A percentile compares a stretch with the other conserved stretches of the same genome.
These are phyloP conservation scores for Ramaria sp. DNA, from an alignment of 768 basidiomycete genomes.

Conservation along the genomic window DNA sequence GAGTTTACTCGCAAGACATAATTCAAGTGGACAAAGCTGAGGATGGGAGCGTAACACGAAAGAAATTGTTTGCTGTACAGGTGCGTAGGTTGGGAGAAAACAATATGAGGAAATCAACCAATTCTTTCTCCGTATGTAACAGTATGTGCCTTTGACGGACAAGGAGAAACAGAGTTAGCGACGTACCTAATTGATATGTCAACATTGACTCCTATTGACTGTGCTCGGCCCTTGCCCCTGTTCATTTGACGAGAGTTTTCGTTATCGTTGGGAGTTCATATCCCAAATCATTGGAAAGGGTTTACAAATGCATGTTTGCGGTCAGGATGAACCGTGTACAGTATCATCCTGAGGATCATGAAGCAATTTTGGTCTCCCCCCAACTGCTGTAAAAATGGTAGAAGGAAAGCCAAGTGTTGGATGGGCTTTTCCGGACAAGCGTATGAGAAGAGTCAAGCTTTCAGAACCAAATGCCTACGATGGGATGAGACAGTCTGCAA, in stretches of 20 bases:
- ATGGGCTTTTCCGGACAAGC: neutral
- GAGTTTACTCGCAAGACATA: constrained; percentile 45
- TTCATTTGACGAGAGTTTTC: neutral
- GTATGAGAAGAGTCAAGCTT: neutral
- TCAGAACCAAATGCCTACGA: neutral
- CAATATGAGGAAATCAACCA: neutral
- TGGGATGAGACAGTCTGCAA: neutral
- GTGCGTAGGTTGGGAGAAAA: constrained; percentile 34
- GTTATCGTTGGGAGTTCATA: neutral
- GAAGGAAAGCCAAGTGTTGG: neutral
- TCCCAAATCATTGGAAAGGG: too few relatives aligned
- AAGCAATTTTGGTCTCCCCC: neutral
- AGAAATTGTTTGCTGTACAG: constrained; percentile 68
- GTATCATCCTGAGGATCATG: neutral
- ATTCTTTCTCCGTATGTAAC: neutral
- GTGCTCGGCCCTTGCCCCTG: neutral
- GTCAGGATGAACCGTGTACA: too few relatives aligned
- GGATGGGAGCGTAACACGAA: constrained; percentile 53
- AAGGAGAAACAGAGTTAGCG: constrained; percentile 5
- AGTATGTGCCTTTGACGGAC: constrained; percentile 71
- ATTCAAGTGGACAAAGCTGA: constrained; percentile 72
- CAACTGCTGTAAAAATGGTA: neutral
- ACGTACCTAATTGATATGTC: neutral
- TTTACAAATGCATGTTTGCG: too few relatives aligned
- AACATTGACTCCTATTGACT: neutral